phyloP scores from a whole-genome alignment of 257 asterid genomes.

The Solanum etuberosum region DNA sequence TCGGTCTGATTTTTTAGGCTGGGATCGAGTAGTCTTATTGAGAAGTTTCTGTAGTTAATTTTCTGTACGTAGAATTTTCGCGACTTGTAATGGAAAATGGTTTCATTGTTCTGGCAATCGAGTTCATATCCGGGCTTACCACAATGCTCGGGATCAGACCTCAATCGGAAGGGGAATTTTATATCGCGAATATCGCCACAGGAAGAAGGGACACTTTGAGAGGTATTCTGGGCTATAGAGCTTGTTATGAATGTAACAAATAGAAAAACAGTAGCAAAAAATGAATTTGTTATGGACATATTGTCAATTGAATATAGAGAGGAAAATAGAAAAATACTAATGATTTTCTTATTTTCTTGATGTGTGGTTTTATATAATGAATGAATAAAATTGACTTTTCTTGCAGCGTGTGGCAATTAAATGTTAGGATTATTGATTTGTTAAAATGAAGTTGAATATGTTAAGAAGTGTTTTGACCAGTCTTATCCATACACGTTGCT shows the following conservation, averaged over 20 bases:
- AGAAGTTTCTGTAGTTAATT: conserved; percentile 31
- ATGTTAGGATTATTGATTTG: not conserved
- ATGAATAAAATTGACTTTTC: not conserved
- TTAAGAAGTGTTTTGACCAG: too few species aligned
- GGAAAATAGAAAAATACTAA: not conserved
- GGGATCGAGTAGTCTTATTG: conserved; percentile 43
- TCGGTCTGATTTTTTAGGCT: conserved; percentile 3
- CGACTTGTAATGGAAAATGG: conserved; percentile 8
- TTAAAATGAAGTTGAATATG: not conserved
- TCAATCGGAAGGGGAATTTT: conserved; percentile 44
- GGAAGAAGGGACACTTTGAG: conserved; percentile 25
- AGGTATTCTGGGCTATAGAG: conserved; percentile 22
- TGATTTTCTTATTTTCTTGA: not conserved
- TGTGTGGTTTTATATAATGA: not conserved
- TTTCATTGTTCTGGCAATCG: conserved; percentile 33
- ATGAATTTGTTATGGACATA: not conserved
- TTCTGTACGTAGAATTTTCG: conserved; percentile 26
- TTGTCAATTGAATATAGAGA: not conserved
- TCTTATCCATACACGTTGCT: not conserved
- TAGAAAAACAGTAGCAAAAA: conserved; percentile 9
- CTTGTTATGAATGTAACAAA: not conserved
- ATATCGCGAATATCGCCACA: conserved; percentile 34
- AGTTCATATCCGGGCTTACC: conserved; percentile 29
- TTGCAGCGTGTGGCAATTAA: not conserved
- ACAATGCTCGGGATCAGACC: conserved; percentile 25